Base-by-base conservation (phyloP, 495 filamentous ascomycete species). In the Gamarada debralockiae region DNA sequence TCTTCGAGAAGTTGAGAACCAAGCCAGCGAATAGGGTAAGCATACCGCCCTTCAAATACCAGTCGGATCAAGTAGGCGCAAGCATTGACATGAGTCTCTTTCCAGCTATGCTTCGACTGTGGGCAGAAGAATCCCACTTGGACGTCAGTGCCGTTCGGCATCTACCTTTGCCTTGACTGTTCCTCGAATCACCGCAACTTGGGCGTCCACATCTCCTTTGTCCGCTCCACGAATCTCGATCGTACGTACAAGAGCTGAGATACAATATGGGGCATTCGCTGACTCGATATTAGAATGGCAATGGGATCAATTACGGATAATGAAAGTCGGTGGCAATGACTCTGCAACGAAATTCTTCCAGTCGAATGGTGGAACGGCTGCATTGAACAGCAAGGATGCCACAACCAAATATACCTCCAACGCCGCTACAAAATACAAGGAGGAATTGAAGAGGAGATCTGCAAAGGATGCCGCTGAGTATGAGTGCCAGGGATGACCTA, bases 271-370 rank as follows among this genome's bases (percentile, higher is more conserved):
- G 27, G 5, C 24, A 3, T 23, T 22, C 20, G 58, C 53, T 63
- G 40, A 63, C 20, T 23, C 15, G 20, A 6, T 18, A 1, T 21
- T 63, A 98, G 93, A 95, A 74, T 98, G 95, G 95, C 89, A 96
- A 86, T 97, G 93, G 92, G 92, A 97, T 64, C 92, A 97, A 65
- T 81, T 98, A 27, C 87, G 93, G 36, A 70, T 87, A n/a, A 98
- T 98, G 93, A 97, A 97, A 71, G 89, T 96, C 15, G 93, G 93
- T 59, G 93, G 93, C 51, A 98, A 98, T 66, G 93, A 97, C 70
- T 96, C 91, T 25, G 95, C 93, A 21, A 97, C 91, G 46, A 96
- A 96, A 69, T 98, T 88, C 72, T 97, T 97, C 75, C 91, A 96
- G 70, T 83, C 86, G 50, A 90, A 98, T 66, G 92, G 95, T 50